These are phyloP conservation scores for Ophiostoma triangulosporum DNA, from an alignment of 2,329 filamentous ascomycete species.

Conservation along the genomic window DNA sequence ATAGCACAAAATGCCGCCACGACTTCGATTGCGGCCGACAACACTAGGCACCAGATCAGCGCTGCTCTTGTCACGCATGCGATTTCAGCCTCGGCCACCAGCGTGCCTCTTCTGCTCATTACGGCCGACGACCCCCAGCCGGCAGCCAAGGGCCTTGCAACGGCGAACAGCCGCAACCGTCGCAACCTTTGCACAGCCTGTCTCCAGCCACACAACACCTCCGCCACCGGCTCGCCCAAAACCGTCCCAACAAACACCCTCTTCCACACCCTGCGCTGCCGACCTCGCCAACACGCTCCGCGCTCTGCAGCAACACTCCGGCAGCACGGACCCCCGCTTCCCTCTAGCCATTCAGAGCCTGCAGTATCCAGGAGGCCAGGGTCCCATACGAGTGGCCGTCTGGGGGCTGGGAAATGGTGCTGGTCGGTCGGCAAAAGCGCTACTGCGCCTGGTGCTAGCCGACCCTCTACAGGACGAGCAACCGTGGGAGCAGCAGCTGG, in stretches of 20 bases:
- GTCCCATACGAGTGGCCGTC: constrained; percentile 46
- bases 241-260: neutral
- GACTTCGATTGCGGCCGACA: constrained; percentile 15
- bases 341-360: constrained; percentile 58
- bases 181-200: constrained; percentile 7
- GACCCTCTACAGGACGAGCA: constrained; percentile 52
- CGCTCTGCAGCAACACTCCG: constrained; percentile 46
- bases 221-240: neutral
- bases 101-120: constrained; percentile 22
- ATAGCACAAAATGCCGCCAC: constrained; percentile 19
- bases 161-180: constrained; percentile 17
- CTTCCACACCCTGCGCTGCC: neutral
- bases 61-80: neutral
- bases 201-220: neutral
- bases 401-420: constrained; percentile 28
- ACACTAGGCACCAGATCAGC: neutral
- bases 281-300: constrained; percentile 47
- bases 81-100: constrained; percentile 2
- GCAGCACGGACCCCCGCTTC: constrained; percentile 50
- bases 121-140: constrained; percentile 6
- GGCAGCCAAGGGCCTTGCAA: neutral
- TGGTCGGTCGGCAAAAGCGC: constrained; percentile 40
- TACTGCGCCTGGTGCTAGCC: constrained; percentile 56
- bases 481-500: constrained; percentile 53
- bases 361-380: constrained; percentile 39